These are phyloP conservation scores for Alternaria triticina DNA, from an alignment of 2,329 filamentous ascomycete genomes.

Conservation along the genomic window DNA sequence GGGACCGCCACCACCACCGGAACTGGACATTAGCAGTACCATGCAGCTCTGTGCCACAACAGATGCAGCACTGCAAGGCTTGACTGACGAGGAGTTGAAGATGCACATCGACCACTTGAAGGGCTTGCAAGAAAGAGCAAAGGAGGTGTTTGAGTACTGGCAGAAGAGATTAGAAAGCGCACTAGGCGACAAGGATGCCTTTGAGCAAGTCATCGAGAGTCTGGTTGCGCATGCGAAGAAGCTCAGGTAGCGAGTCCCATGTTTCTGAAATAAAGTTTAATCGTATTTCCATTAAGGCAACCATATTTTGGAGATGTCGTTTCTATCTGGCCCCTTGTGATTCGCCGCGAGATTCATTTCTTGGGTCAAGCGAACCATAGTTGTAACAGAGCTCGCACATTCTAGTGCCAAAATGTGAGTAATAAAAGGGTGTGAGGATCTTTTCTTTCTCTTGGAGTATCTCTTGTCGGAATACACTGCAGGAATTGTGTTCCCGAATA, in stretches of 20 bases:
- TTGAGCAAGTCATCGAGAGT: conserved; percentile 97
- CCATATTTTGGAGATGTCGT: neutral
- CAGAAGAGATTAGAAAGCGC: conserved; percentile 83
- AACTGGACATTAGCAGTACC: conserved; percentile 79
- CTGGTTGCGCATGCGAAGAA: conserved; percentile 89
- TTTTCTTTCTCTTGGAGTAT: neutral
- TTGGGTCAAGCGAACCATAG: neutral
- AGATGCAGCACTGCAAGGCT: conserved; percentile 78
- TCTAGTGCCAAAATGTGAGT: neutral
- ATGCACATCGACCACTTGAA: conserved; percentile 74
- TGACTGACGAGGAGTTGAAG: conserved; percentile 78
- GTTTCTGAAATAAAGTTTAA: neutral
- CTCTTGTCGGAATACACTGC: neutral
- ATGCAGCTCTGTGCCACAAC: conserved; percentile 83
- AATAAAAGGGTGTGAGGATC: neutral
- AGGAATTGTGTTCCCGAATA: neutral
- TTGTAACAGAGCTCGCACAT: neutral
- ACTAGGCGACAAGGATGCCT: conserved; percentile 87
- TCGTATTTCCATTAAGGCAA: neutral
- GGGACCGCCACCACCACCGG: conserved; percentile 72
- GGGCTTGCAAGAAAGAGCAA: conserved; percentile 72
- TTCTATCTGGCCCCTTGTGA: neutral
- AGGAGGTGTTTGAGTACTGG: conserved; percentile 86
- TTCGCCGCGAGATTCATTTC: neutral
- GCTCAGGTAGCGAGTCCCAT: conserved; percentile 62